Evolutionary conservation across 2,329 filamentous ascomycete species (phyloP).

Genomic region (Alternaria triticina): DNA sequence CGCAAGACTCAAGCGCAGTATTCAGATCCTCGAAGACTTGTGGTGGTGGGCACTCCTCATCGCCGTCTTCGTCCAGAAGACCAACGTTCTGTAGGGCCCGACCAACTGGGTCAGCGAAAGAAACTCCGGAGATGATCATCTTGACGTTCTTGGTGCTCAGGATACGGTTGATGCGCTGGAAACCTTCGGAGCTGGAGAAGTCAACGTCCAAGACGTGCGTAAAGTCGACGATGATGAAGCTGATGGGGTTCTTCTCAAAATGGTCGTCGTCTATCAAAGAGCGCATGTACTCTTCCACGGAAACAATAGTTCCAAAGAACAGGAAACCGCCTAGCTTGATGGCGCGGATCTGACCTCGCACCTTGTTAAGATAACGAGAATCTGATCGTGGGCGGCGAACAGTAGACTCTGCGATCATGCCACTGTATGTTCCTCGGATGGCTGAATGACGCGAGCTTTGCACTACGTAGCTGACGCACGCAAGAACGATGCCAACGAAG

Average conservation of each 20-base stretch:
- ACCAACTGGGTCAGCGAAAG: conserved; percentile 76
- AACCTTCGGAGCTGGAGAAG: conserved; percentile 94
- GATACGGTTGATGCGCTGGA: conserved; percentile 88
- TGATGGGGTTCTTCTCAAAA: conserved; percentile 79
- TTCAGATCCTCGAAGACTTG: conserved; percentile 88
- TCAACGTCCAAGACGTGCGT: conserved; percentile 90
- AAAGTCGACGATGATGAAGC: conserved; percentile 88
- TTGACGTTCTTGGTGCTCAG: conserved; percentile 78
- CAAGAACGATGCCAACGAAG: conserved; percentile 86
- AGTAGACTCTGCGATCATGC: conserved; percentile 87
- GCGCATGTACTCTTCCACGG: conserved; percentile 87
- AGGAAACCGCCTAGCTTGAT: conserved; percentile 92
- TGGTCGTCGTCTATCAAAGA: conserved; percentile 81
- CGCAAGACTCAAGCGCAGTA: conserved; percentile 89
- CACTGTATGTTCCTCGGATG: conserved; percentile 87
- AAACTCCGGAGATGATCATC: conserved; percentile 82
- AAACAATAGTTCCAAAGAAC: conserved; percentile 98
- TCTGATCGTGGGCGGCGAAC: conserved; percentile 91
- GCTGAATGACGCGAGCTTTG: conserved; percentile 90
- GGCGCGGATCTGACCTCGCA: conserved; percentile 86
- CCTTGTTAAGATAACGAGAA: conserved; percentile 82
- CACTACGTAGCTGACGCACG: conserved; percentile 88
- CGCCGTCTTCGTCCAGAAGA: conserved; percentile 75
- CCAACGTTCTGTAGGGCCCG: conserved; percentile 83
- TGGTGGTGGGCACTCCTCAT: conserved; percentile 58